Conservation (phyloP, 2,329 filamentous ascomycete genomes). For the Hysterium pulicare region DNA sequence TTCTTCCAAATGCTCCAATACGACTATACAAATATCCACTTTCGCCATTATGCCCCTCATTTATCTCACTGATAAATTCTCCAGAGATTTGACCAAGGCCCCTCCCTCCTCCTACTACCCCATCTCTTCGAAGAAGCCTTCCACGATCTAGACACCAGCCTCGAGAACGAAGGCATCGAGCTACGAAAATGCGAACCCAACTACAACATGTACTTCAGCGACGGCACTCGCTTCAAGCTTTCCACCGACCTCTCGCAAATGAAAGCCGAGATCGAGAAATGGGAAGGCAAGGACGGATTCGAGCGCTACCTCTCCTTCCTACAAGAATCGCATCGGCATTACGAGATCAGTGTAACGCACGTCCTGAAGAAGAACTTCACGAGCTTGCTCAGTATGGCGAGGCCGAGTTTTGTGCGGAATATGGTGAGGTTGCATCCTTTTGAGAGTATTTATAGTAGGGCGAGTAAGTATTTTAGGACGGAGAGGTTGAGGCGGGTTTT, state of each 20-base stretch:
- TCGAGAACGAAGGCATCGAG: slow-evolving; percentile 63
- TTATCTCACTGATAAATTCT: slow-evolving; percentile 4
- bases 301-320: slow-evolving; percentile 66
- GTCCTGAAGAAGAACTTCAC: slow-evolving; percentile 67
- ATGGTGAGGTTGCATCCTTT: slow-evolving; percentile 65
- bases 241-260: slow-evolving; percentile 67
- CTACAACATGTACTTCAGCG: slow-evolving; percentile 71
- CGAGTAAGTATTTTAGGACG: slow-evolving; percentile 65
- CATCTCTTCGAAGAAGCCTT: slow-evolving; percentile 69
- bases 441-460: slow-evolving; percentile 65
- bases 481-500: slow-evolving; percentile 68
- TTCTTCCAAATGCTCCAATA: too few species aligned
- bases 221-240: slow-evolving; percentile 61
- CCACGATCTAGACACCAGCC: slow-evolving; percentile 62
- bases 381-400: slow-evolving; percentile 55
- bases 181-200: slow-evolving; percentile 72
- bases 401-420: slow-evolving; percentile 57
- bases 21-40: background rate
- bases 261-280: slow-evolving; percentile 69
- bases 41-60: too few species aligned
- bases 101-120: slow-evolving; percentile 69
- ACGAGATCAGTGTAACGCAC: slow-evolving; percentile 63
- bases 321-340: slow-evolving; percentile 65
- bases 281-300: slow-evolving; percentile 69
- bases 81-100: slow-evolving; percentile 70